Evolutionary conservation across 2,329 filamentous ascomycete genomes (phyloP).

Genomic region (Arthrobotrys musiformis): DNA sequence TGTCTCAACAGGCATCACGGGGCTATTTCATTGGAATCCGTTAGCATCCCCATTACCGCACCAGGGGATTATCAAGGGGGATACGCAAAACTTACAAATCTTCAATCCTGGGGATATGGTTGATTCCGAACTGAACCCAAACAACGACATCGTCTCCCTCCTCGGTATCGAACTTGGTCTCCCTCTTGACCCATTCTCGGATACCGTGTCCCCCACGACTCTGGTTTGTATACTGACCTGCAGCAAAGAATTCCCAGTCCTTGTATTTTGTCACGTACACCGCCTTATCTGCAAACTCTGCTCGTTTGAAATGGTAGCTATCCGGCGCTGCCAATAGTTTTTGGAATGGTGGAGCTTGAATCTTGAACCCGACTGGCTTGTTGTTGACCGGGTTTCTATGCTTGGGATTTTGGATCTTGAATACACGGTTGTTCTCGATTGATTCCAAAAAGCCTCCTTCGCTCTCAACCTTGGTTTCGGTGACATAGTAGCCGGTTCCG

Average conservation of each 20-base stretch:
- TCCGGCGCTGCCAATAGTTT: slow-evolving; percentile 68
- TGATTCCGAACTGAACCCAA: slow-evolving; percentile 70
- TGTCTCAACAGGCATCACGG: slow-evolving; percentile 74
- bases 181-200: slow-evolving; percentile 66
- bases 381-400: slow-evolving; percentile 69
- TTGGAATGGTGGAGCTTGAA: slow-evolving; percentile 70
- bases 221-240: slow-evolving; percentile 70
- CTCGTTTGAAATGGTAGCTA: slow-evolving; percentile 66
- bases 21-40: slow-evolving; percentile 59
- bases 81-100: slow-evolving; percentile 67
- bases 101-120: slow-evolving; percentile 73
- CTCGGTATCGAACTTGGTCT: slow-evolving; percentile 64
- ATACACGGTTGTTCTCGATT: slow-evolving; percentile 66
- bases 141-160: slow-evolving; percentile 68
- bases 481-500: slow-evolving; percentile 62
- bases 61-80: neutral
- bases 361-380: slow-evolving; percentile 69
- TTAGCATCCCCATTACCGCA: neutral
- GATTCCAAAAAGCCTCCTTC: slow-evolving; percentile 66
- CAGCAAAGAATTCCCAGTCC: slow-evolving; percentile 68
- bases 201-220: slow-evolving; percentile 68
- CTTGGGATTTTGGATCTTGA: slow-evolving; percentile 70
- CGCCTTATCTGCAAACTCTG: slow-evolving; percentile 69
- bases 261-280: slow-evolving; percentile 69
- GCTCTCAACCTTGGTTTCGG: slow-evolving; percentile 53